phyloP scores from a whole-genome alignment of 306 rosid species.

The Gleditsia sinensis region DNA sequence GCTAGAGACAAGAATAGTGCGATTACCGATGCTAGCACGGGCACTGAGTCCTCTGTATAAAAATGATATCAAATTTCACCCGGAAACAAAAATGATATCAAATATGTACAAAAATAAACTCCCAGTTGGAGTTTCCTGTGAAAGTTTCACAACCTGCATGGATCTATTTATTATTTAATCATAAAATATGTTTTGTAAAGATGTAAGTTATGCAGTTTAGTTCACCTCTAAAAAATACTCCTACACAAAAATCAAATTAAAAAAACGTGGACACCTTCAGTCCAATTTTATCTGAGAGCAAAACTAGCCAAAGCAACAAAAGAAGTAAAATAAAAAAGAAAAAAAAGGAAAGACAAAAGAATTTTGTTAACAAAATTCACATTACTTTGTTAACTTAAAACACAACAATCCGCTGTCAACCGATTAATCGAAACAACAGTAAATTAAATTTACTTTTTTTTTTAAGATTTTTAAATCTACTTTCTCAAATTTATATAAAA shows the following conservation, averaged over 20 bases:
- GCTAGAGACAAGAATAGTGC: not conserved
- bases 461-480: too few species aligned
- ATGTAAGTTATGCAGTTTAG: not conserved
- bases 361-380: not conserved
- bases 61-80: not conserved
- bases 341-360: not conserved
- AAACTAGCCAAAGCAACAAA: not conserved
- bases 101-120: not conserved
- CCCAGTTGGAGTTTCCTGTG: not conserved
- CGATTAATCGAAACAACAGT: too few species aligned
- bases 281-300: not conserved
- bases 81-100: not conserved
- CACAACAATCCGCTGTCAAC: too few species aligned
- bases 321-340: too few species aligned
- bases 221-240: not conserved
- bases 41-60: constrained; percentile 4
- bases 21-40: not conserved
- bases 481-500: too few species aligned
- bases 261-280: not conserved
- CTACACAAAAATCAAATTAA: not conserved
- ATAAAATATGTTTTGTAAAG: not conserved
- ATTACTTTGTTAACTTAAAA: not conserved
- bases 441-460: too few species aligned
- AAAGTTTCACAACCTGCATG: not conserved
- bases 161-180: not conserved